A percentile compares a stretch with the other conserved stretches of the same genome.
Conservation (phyloP, 352 stramenopile species). For the Globisporangium nagaii region DNA sequence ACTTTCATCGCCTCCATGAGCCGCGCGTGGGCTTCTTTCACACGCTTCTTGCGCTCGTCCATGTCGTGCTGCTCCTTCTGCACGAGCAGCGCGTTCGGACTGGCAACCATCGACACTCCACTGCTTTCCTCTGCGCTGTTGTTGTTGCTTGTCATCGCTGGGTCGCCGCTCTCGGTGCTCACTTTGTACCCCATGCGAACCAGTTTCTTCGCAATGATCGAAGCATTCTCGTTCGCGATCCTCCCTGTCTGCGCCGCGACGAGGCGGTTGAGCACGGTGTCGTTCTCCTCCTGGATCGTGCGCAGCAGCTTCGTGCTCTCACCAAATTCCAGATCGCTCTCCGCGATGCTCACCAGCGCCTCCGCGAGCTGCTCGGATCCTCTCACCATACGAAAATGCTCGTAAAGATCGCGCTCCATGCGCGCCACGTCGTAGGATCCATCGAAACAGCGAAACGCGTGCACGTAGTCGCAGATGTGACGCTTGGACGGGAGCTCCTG, state of each 20-base stretch:
- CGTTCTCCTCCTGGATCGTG: slow-evolving; percentile 35
- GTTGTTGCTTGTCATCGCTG: slow-evolving; percentile 3
- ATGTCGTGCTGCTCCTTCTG: slow-evolving; percentile 54
- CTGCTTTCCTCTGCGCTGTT: slow-evolving; percentile 9
- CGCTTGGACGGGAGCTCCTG: slow-evolving; percentile 90
- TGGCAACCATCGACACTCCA: slow-evolving; percentile 2
- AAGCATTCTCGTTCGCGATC: slow-evolving; percentile 40
- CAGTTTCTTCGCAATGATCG: slow-evolving; percentile 37
- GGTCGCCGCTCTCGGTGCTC: not conserved
- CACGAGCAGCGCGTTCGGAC: slow-evolving; percentile 32
- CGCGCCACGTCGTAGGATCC: slow-evolving; percentile 42
- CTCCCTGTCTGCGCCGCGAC: slow-evolving; percentile 28
- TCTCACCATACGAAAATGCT: slow-evolving; percentile 78
- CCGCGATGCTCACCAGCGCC: slow-evolving; percentile 45
- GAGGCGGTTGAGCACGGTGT: slow-evolving; percentile 33
- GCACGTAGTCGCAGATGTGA: slow-evolving; percentile 80
- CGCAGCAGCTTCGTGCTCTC: slow-evolving; percentile 35
- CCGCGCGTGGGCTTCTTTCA: slow-evolving; percentile 39
- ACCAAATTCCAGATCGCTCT: slow-evolving; percentile 63
- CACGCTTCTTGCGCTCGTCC: slow-evolving; percentile 43
- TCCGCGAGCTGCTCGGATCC: slow-evolving; percentile 45
- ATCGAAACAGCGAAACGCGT: slow-evolving; percentile 41
- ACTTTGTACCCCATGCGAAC: slow-evolving; percentile 60
- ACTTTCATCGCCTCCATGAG: slow-evolving; percentile 60
- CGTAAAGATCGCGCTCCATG: slow-evolving; percentile 56